Percentiles rank a stretch among this genome's conserved stretches.
Conservation (phyloP, 1,284 basidiomycete species). For the Thecaphora thlaspeos region DNA sequence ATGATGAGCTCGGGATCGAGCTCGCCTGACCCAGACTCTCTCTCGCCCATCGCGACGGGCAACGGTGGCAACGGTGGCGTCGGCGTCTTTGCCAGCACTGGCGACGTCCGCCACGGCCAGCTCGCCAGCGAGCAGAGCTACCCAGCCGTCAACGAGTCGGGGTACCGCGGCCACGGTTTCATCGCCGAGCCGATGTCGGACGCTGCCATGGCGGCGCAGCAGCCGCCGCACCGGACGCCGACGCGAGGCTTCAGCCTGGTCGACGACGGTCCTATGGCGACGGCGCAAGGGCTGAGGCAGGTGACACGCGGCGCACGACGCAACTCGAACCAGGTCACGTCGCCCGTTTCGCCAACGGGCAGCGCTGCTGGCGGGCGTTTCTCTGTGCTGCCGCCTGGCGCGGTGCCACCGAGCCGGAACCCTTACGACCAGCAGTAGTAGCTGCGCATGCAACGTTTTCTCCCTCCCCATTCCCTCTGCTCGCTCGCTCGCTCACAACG, state of each 20-base stretch:
- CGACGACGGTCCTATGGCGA: slow-evolving; percentile 54
- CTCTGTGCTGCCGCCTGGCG: slow-evolving; percentile 22
- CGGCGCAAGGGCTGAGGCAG: slow-evolving; percentile 40
- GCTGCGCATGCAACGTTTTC: too few species aligned
- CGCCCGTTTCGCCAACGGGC: slow-evolving; percentile 5
- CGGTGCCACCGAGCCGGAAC: slow-evolving; percentile 14
- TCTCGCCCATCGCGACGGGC: too few species aligned
- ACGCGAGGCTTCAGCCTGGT: slow-evolving; percentile 49
- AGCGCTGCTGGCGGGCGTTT: slow-evolving; percentile 1
- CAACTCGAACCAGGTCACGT: slow-evolving; percentile 22
- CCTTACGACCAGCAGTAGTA: too few species aligned
- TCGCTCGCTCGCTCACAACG: too few species aligned
- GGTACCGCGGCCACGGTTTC: slow-evolving; percentile 37
- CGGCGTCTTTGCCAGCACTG: slow-evolving; percentile 10
- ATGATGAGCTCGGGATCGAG: slow-evolving; percentile 41
- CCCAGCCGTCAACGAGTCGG: slow-evolving; percentile 39
- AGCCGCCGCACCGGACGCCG: slow-evolving; percentile 18
- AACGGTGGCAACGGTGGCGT: too few species aligned
- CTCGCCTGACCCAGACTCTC: slow-evolving; percentile 41
- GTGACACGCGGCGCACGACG: slow-evolving; percentile 51
- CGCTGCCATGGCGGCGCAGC: slow-evolving; percentile 7
- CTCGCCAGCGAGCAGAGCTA: slow-evolving; percentile 46
- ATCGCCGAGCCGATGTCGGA: slow-evolving; percentile 43
- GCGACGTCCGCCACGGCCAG: slow-evolving; percentile 37
- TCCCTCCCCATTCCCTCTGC: too few species aligned